Base-by-base conservation (phyloP, 116 monocot genomes). In the Posidonia oceanica region DNA sequence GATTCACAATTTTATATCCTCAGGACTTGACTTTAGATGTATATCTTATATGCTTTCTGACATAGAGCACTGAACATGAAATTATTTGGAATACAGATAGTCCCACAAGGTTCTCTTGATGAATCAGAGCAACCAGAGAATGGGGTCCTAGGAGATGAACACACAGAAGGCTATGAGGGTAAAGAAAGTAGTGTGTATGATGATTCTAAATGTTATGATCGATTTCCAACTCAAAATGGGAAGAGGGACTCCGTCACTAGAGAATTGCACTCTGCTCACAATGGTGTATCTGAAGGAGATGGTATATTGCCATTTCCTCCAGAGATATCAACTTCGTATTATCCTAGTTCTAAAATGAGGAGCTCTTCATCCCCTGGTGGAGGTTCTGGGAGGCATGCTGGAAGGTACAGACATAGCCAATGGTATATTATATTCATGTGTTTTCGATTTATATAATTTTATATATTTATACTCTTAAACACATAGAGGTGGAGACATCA, bases 41-140 rank as follows among this genome's bases (percentile, higher is more conserved):
- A 48, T 48, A 48, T 48, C 7, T 48, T 10, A 7, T 48, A 48
- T 6, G 7, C 48, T 15, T 68, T 53, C 36, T 36, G 52, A 68
- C 68, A 68, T 53, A 7, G 66, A 66, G 5, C 23, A 53, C 48
- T 53, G 68, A 29, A 53, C 22, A 48, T 36, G 36, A 29, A 64
- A 4, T 54, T 53, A 5, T 54, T n/a, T 76, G 22, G 59, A 14
- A 58, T 70, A 69, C 83, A 99, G 99, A 99, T 99, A 77, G 83
- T 88, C 20, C 68, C 75, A 54, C 88, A 86, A 70, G 89, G 77
- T 71, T 74, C 78, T 75, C 37, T 69, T 39, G 88, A 86, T 76
- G 87, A 85, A 55, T 72, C 85, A 52, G 71, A 87, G 52, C 79
- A 80, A 74, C 61, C 67, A 58, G 81, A 72, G 44, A 81, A 68